phyloP scores from a whole-genome alignment of 2,329 filamentous ascomycete genomes.

The Knufia petricola region DNA sequence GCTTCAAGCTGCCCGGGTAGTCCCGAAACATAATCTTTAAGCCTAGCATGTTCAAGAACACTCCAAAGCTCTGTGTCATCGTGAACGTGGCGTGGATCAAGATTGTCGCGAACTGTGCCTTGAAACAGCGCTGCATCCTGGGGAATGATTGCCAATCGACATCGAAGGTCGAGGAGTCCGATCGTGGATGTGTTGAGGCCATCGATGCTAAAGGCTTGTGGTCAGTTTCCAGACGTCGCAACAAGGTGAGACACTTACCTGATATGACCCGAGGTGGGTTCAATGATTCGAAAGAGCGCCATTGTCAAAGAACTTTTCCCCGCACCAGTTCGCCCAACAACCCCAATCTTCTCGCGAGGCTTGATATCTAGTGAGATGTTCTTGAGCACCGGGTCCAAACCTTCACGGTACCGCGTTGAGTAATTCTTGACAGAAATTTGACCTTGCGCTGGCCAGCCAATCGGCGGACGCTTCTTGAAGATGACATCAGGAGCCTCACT shows the following conservation, averaged over 20 bases:
- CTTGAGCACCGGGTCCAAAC: slow-evolving; percentile 84
- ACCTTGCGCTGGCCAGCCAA: slow-evolving; percentile 84
- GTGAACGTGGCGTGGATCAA: slow-evolving; percentile 88
- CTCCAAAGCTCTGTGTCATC: slow-evolving; percentile 98
- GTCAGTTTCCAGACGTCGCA: neutral
- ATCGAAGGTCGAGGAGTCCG: slow-evolving; percentile 76
- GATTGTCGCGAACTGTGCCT: slow-evolving; percentile 84
- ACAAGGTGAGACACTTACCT: slow-evolving; percentile 27
- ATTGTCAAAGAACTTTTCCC: slow-evolving; percentile 93
- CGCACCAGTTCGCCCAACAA: slow-evolving; percentile 89
- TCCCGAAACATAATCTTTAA: slow-evolving; percentile 77
- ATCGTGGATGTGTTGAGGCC: slow-evolving; percentile 80
- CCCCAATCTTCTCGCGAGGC: slow-evolving; percentile 93
- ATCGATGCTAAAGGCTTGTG: slow-evolving; percentile 56
- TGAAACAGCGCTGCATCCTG: slow-evolving; percentile 96
- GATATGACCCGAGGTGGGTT: slow-evolving; percentile 71
- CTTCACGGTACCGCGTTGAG: slow-evolving; percentile 84
- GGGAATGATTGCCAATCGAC: slow-evolving; percentile 89
- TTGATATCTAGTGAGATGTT: slow-evolving; percentile 88
- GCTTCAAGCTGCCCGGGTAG: slow-evolving; percentile 90
- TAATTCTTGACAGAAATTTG: slow-evolving; percentile 87
- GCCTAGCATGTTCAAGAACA: slow-evolving; percentile 81
- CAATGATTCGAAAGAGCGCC: slow-evolving; percentile 90
- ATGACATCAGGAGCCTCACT: slow-evolving; percentile 94
- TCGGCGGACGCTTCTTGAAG: slow-evolving; percentile 72